Base-by-base conservation (phyloP, 1,284 basidiomycete species). In the Puccinia horiana region DNA sequence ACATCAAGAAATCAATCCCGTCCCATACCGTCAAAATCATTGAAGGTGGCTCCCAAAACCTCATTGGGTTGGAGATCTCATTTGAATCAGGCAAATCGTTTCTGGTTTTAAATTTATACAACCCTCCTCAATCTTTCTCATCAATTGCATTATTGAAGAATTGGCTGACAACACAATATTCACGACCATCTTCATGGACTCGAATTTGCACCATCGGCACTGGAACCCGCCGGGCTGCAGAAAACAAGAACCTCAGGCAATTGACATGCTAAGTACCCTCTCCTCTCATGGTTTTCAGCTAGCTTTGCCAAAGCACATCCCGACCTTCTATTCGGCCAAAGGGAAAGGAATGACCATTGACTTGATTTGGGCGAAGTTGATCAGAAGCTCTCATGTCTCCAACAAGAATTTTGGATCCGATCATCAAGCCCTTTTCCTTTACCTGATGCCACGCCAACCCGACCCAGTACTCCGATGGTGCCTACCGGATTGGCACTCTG, bases 171-270 rank as follows among this genome's bases (percentile, higher is more conserved):
- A 6, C 23, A 52, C 23, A 52, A 14, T 52, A n/a, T 8, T 32
- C 37, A 5, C 72, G 49, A 4, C 42, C 23, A 40, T 72, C 23
- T 6, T 72, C 32, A 72, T 47, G 37, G 69, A 72, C 23, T 42
- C 69, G 26, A 72, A 72, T 44, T 37, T 72, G 12, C 69, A 72
- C 42, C 69, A 72, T n/a, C 69, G 35, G 12, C 35, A 40, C 35
- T 72, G 69, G 69, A 72, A 72, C 26, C 69, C 69, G 5, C 29
- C 32, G 20, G 69, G 69, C 37, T 42, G 9, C 26, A 9, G 35
- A 18, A 26, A 40, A 12, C 3, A 8, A 2, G 32, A 72, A 14
- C n/a, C 69, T 12, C n/a, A 40, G 42, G 69, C 69, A 3, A 12
- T 6, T 5, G 11, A 72, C 16, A 6, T 72, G 42, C 35, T 72